A percentile compares a stretch with the other conserved stretches of the same genome.
Conservation (phyloP, 257 asterid species). For the Penstemon davidsonii region DNA sequence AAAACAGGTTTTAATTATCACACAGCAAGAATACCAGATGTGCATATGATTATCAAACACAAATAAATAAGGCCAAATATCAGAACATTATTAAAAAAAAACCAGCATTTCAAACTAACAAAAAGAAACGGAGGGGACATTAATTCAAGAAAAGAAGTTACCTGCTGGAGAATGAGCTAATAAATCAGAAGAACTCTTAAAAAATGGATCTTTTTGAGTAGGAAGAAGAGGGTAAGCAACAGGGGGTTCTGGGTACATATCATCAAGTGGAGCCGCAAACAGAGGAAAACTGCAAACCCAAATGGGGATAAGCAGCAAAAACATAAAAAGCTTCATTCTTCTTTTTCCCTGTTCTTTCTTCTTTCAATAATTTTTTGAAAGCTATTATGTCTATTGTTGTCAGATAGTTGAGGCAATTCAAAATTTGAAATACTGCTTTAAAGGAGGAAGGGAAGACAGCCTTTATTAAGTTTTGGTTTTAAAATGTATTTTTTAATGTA, state of each 20-base stretch:
- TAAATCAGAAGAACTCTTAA: slow-evolving; percentile 55
- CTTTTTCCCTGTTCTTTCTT: slow-evolving; percentile 9
- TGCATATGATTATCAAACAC: slow-evolving; percentile 7
- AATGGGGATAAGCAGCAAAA: slow-evolving; percentile 46
- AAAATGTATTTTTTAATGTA: slow-evolving; percentile 7
- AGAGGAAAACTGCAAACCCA: slow-evolving; percentile 45
- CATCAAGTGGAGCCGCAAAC: slow-evolving; percentile 62
- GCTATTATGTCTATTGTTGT: not conserved
- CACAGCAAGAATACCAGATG: slow-evolving; percentile 14
- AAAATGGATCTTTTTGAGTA: slow-evolving; percentile 68
- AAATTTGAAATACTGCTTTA: slow-evolving; percentile 43
- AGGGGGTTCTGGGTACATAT: slow-evolving; percentile 62
- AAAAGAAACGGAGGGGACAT: slow-evolving; percentile 4
- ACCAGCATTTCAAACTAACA: slow-evolving; percentile 22
- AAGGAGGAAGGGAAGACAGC: slow-evolving; percentile 12
- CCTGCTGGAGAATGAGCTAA: slow-evolving; percentile 82
- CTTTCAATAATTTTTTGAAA: slow-evolving; percentile 17
- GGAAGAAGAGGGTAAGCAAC: slow-evolving; percentile 83
- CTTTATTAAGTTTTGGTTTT: not conserved
- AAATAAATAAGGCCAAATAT: not conserved
- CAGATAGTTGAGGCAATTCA: slow-evolving; percentile 24
- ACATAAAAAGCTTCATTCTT: slow-evolving; percentile 46
- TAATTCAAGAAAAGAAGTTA: slow-evolving; percentile 30
- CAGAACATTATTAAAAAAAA: not conserved
- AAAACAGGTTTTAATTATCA: not conserved